These are phyloP conservation scores for Orbilia oligospora DNA, from an alignment of 2,329 filamentous ascomycete species.

Conservation along the genomic window DNA sequence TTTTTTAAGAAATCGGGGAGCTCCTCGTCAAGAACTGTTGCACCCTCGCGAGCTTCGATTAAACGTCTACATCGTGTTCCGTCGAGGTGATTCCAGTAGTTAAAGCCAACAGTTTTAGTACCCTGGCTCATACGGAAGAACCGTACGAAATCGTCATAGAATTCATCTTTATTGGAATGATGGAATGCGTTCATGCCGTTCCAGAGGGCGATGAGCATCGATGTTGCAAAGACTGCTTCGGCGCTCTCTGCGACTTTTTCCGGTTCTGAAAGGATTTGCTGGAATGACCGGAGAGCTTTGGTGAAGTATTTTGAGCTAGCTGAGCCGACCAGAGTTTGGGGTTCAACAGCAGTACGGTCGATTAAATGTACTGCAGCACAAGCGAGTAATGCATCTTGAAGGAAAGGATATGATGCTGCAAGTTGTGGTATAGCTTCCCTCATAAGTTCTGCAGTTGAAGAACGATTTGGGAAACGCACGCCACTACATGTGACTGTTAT, in stretches of 20 bases:
- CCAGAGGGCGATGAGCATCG: slow-evolving; percentile 59
- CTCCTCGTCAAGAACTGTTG: slow-evolving; percentile 52
- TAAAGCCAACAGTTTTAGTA: slow-evolving; percentile 43
- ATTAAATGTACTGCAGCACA: slow-evolving; percentile 51
- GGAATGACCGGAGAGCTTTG: slow-evolving; percentile 42
- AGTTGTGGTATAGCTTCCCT: slow-evolving; percentile 55
- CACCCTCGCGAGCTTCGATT: slow-evolving; percentile 50
- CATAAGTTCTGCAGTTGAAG: slow-evolving; percentile 50
- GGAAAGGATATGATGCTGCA: slow-evolving; percentile 39
- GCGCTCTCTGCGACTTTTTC: slow-evolving; percentile 32
- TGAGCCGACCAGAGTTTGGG: slow-evolving; percentile 39
- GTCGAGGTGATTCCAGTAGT: slow-evolving; percentile 44
- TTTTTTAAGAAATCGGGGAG: slow-evolving; percentile 49
- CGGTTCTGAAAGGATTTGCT: slow-evolving; percentile 41
- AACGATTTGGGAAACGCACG: slow-evolving; percentile 46
- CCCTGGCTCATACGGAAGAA: slow-evolving; percentile 58
- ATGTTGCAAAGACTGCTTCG: slow-evolving; percentile 50
- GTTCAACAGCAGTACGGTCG: slow-evolving; percentile 41
- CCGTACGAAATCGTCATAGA: slow-evolving; percentile 55
- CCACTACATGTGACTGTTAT: slow-evolving; percentile 51
- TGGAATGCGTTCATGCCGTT: slow-evolving; percentile 60
- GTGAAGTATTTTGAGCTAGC: slow-evolving; percentile 47
- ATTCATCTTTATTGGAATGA: slow-evolving; percentile 55
- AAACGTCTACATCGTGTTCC: slow-evolving; percentile 36
- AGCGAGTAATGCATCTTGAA: slow-evolving; percentile 51